Evolutionary conservation across 352 stramenopile species (phyloP), one percentile per base, ranked within the genome.

Genomic region (Pythium pectinolyticum): DNA sequence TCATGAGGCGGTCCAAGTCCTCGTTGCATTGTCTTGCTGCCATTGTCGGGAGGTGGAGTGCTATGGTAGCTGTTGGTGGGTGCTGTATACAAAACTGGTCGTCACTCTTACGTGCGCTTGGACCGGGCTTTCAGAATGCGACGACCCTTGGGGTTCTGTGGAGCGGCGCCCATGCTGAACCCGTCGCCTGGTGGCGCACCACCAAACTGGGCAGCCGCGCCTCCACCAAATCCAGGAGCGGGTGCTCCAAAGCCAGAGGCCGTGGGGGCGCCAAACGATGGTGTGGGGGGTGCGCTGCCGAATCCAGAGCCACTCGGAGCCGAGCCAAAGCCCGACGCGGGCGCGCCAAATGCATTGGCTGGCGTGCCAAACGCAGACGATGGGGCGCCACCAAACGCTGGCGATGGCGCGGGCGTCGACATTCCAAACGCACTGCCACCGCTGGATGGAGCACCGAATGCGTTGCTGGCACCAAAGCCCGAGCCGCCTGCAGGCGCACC

Each of bases 81-180:
- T n/a, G n/a, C n/a, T n/a, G n/a, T 53, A 27, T 53, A 53, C 46
- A 53, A 53, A 34, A 39, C 28, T 22, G 41, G 52, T 37, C 17
- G 46, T 37, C 22, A 32, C 45, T 39, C 63, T 35, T 72, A 71
- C 52, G 59, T 32, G 22, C 71, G 62, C 59, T 77, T 80, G 11
- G 61, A 27, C 20, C 72, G 72, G 32, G 78, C 76, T 57, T 85
- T 86, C 49, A 92, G 58, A 56, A 92, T 90, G 37, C 83, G 83
- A 43, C 83, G 78, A 22, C 70, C 70, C 63, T 86, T 86, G 11
- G 66, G 66, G n/a, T n/a, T n/a, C n/a, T n/a, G n/a, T 34, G 72
- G 82, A 46, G 83, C 77, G 9, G 74, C 73, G 8, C 86, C 86
- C 66, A 93, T 81, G 58, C 63, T 86, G 46, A 95, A 95, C 27